Conservation (phyloP, 2,329 filamentous ascomycete genomes). For the Trichoderma breve region DNA sequence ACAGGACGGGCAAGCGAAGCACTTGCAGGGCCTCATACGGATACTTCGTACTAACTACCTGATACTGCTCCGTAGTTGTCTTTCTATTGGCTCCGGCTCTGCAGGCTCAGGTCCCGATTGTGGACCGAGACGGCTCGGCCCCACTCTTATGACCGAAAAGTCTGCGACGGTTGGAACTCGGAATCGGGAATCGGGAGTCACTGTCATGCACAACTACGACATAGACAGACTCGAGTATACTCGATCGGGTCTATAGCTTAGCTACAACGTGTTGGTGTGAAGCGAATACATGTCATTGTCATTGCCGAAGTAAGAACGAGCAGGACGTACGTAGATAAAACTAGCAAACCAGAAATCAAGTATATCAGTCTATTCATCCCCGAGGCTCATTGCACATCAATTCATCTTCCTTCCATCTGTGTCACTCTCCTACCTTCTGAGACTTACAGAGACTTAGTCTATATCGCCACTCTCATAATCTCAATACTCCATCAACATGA, state of each 20-base stretch:
- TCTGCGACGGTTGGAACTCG: slow-evolving; percentile 13
- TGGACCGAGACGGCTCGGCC: not conserved
- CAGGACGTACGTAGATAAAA: not conserved
- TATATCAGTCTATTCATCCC: not conserved
- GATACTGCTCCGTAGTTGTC: not conserved
- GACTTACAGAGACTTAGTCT: not conserved
- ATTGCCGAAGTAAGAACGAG: not conserved
- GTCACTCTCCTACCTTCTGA: no score
- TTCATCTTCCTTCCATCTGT: not conserved
- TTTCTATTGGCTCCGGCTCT: not conserved
- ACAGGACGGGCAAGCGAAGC: not conserved
- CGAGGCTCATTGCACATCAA: not conserved
- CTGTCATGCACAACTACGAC: not conserved
- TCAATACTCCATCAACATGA: slow-evolving; percentile 9
- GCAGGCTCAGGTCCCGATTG: not conserved
- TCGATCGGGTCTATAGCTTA: not conserved
- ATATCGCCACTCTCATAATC: not conserved
- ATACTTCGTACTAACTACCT: not conserved
- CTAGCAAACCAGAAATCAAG: not conserved
- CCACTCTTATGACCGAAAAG: not conserved
- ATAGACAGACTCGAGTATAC: not conserved
- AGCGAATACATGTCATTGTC: not conserved
- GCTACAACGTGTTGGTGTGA: not conserved
- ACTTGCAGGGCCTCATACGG: not conserved
- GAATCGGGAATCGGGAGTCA: not conserved